phyloP scores from a whole-genome alignment of 345 rosid genomes.

The Eucalyptus regnans region DNA sequence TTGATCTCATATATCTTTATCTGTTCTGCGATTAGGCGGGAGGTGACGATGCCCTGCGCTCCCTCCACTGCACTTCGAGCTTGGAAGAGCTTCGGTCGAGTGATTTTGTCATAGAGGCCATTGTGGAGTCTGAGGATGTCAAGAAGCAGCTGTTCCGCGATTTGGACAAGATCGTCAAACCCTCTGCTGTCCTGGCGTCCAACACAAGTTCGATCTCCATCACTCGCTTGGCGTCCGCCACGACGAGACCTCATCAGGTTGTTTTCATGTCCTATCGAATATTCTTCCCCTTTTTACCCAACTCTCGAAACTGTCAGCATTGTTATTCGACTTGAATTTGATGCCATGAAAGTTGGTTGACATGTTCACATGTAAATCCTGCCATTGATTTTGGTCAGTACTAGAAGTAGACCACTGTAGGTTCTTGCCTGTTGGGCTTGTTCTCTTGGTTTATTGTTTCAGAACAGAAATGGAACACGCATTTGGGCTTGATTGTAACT shows the following conservation, averaged over 20 bases:
- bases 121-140: constrained; percentile 71
- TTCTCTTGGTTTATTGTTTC: neutral
- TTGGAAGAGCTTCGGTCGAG: constrained; percentile 42
- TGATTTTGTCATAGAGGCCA: constrained; percentile 77
- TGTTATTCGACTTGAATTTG: neutral
- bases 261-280: neutral
- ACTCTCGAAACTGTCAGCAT: neutral
- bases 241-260: constrained; percentile 70
- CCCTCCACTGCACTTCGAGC: constrained; percentile 41
- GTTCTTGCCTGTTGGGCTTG: neutral
- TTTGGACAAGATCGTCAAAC: constrained; percentile 48
- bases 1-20: neutral
- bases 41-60: constrained; percentile 46
- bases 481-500: neutral
- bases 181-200: constrained; percentile 69
- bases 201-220: constrained; percentile 92
- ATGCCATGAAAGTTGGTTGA: neutral
- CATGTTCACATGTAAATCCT: neutral
- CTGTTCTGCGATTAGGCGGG: constrained; percentile 25
- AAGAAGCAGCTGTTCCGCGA: constrained; percentile 61
- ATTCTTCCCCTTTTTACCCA: neutral
- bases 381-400: neutral
- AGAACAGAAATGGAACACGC: neutral
- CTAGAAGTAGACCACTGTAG: neutral
- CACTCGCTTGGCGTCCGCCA: constrained; percentile 72